Evolutionary conservation across 2,329 filamentous ascomycete species (phyloP), one percentile per base, ranked within the genome.

Genomic region (Aspergillus sp.): DNA sequence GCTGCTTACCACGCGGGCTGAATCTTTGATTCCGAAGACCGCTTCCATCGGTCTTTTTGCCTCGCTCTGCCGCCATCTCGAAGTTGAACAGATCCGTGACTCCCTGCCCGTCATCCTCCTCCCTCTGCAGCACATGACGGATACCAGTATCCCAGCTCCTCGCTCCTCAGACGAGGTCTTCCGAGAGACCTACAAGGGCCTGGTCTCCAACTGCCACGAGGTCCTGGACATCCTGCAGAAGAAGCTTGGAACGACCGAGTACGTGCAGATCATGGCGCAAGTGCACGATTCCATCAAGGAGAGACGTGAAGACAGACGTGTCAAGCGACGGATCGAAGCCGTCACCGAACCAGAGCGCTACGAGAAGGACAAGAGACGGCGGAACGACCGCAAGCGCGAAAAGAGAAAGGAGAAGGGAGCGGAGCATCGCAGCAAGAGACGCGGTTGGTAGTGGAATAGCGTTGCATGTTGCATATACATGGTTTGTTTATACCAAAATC

Each of bases 291-390:
- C 83, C 15, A 88, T 95, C n/a, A 86, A 85, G 70, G 83, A 84
- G 65, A 86, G 89, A 70, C 83, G 95, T 66, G 86, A 91, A 72
- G 86, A 88, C 70, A 82, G 96, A 65, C 86, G 89, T 57, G 86
- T 84, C 64, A 99, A 99, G 85, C 86, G 95, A 70, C 91, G 91
- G 77, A 91, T 98, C 65, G 93, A 96, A 73, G 91, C 91, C 10
- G 88, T 99, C 23, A 85, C 85, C 53, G 86, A 90, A 71, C 95
- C 95, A 1, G 94, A 95, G 78, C 89, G 83, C 72, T 87, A 88
- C 68, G 91, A 88, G 27, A 82, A 84, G 71, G 88, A 90, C 68
- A 97, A 97, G 86, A 87, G 85, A 73, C 90, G 89, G 81, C 92
- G 89, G 81, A 84, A 90, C 63, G 91, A 95, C 73, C 87, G 88